A percentile compares a stretch with the other conserved stretches of the same genome.
These are phyloP conservation scores for Leccinum subgranulosum DNA, from an alignment of 768 basidiomycete genomes.

Conservation along the genomic window DNA sequence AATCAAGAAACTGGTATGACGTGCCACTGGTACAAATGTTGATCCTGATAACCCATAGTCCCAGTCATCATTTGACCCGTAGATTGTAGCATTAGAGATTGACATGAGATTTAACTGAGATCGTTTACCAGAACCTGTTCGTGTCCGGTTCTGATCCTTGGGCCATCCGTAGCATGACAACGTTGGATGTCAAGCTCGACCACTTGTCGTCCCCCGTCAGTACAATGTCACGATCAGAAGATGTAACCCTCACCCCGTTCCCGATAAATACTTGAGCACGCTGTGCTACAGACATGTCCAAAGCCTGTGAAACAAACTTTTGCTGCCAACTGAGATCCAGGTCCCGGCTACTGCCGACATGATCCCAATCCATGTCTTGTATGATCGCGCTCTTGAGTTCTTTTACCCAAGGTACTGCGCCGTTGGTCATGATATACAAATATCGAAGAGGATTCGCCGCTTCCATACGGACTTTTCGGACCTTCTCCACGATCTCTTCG, in stretches of 20 bases:
- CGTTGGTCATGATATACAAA: slow-evolving; percentile 52
- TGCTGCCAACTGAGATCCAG: slow-evolving; percentile 42
- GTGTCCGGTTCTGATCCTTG: slow-evolving; percentile 25
- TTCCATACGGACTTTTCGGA: slow-evolving; percentile 32
- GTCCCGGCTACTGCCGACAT: slow-evolving; percentile 42
- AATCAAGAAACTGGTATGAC: not conserved
- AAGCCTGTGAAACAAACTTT: slow-evolving; percentile 39
- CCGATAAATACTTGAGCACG: slow-evolving; percentile 50
- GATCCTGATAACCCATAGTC: not conserved
- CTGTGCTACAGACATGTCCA: slow-evolving; percentile 52
- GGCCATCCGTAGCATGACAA: slow-evolving; percentile 37
- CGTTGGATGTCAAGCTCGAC: slow-evolving; percentile 42
- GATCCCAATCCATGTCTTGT: slow-evolving; percentile 35
- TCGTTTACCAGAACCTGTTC: slow-evolving; percentile 37
- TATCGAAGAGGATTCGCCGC: slow-evolving; percentile 27
- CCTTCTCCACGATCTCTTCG: slow-evolving; percentile 40
- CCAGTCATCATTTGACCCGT: not conserved
- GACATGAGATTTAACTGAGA: not conserved
- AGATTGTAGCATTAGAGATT: not conserved
- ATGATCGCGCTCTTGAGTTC: slow-evolving; percentile 37
- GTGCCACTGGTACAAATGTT: not conserved
- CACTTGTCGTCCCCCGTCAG: slow-evolving; percentile 28
- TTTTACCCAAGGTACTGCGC: slow-evolving; percentile 37
- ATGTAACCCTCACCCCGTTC: slow-evolving; percentile 43
- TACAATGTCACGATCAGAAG: not conserved